These are phyloP conservation scores for Salvia rosmarinus DNA, from an alignment of 257 asterid species.

Conservation along the genomic window DNA sequence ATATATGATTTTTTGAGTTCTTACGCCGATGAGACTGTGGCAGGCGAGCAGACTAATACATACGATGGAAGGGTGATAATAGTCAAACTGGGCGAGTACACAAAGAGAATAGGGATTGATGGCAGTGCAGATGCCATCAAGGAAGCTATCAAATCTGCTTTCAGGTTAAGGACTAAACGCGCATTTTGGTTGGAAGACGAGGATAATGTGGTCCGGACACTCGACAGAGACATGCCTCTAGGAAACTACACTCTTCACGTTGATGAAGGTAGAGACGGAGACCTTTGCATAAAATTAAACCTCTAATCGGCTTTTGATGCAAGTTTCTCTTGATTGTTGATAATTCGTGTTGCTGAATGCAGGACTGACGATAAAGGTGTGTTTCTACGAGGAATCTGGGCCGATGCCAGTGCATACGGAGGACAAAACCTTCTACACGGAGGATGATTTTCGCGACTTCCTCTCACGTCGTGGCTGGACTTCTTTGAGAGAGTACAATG, in stretches of 20 bases:
- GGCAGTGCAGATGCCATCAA: conserved; percentile 78
- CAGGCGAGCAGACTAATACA: conserved; percentile 70
- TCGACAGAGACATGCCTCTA: conserved; percentile 91
- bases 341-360: conserved; percentile 12
- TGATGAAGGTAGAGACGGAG: conserved; percentile 68
- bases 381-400: conserved; percentile 60
- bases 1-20: neutral
- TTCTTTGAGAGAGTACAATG: conserved; percentile 67
- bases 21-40: conserved; percentile 14
- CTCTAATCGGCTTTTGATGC: neutral
- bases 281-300: neutral
- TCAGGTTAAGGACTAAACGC: conserved; percentile 78
- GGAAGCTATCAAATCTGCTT: conserved; percentile 81
- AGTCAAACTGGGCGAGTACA: conserved; percentile 70
- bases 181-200: conserved; percentile 97
- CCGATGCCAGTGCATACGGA: conserved; percentile 63
- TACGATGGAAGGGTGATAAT: conserved; percentile 80
- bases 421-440: conserved; percentile 70
- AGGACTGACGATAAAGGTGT: conserved; percentile 71
- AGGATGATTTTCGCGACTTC: conserved; percentile 69
- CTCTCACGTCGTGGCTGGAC: conserved; percentile 72
- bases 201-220: conserved; percentile 68
- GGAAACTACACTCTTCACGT: conserved; percentile 85
- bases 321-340: neutral
- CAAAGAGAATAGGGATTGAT: conserved; percentile 79